phyloP scores from a whole-genome alignment of 2,329 filamentous ascomycete species.

The Neurospora sp. region DNA sequence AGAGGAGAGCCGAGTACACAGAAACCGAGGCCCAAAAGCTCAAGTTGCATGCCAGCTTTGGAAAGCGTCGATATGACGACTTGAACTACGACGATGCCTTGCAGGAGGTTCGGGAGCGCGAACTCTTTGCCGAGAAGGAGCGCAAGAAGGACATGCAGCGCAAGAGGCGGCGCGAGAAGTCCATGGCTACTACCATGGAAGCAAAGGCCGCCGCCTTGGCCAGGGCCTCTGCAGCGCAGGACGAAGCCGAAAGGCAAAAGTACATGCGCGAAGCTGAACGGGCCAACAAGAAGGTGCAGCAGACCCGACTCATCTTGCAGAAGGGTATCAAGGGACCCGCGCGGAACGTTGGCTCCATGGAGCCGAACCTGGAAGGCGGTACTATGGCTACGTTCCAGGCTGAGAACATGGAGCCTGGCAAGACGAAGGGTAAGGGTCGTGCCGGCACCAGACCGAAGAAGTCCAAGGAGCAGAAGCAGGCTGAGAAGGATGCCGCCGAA shows the following conservation, averaged over 20 bases:
- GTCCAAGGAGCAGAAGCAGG: constrained; percentile 77
- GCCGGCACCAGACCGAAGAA: constrained; percentile 72
- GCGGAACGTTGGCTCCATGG: constrained; percentile 56
- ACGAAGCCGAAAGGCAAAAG: constrained; percentile 73
- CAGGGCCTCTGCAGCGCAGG: constrained; percentile 66
- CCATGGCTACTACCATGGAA: constrained; percentile 86
- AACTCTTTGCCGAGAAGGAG: constrained; percentile 91
- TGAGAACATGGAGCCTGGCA: constrained; percentile 44
- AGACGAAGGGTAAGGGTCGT: constrained; percentile 40
- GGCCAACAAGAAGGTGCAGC: constrained; percentile 84
- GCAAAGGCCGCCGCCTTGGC: constrained; percentile 77
- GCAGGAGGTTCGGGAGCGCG: constrained; percentile 78
- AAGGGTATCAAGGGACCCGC: constrained; percentile 75
- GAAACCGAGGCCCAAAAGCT: constrained; percentile 52
- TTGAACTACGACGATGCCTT: constrained; percentile 73
- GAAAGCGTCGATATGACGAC: constrained; percentile 67
- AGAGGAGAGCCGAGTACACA: constrained; percentile 50
- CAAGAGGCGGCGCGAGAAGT: constrained; percentile 90
- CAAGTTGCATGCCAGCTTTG: constrained; percentile 56
- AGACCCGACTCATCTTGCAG: constrained; percentile 78
- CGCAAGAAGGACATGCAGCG: constrained; percentile 99
- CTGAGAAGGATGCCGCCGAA: constrained; percentile 74
- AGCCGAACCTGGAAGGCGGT: constrained; percentile 75
- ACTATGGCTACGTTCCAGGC: constrained; percentile 78
- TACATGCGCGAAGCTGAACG: constrained; percentile 80